These are phyloP conservation scores for Ascochyta koolunga DNA, from an alignment of 2,329 filamentous ascomycete species.

Conservation along the genomic window DNA sequence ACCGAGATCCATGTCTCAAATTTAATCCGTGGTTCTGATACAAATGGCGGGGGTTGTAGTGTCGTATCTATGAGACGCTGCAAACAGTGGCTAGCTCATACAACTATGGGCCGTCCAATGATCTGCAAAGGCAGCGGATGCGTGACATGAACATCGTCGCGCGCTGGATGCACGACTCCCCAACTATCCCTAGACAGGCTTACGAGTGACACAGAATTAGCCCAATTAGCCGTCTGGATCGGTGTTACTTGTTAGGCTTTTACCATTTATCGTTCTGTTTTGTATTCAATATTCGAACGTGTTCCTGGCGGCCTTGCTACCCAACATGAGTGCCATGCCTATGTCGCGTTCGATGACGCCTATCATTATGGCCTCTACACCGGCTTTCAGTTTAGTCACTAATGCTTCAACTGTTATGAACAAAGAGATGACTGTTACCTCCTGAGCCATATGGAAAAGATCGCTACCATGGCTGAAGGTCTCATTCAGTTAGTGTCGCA, in stretches of 20 bases:
- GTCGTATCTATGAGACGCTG: too few relatives aligned
- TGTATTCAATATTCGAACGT: slow-evolving; percentile 2
- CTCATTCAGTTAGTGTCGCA: slow-evolving; percentile 46
- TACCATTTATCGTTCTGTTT: neutral
- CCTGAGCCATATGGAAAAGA: slow-evolving; percentile 29
- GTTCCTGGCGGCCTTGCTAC: neutral
- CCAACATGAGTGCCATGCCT: neutral
- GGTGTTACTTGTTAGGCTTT: neutral
- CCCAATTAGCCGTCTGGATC: neutral
- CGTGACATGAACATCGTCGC: too few relatives aligned
- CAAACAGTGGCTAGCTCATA: too few relatives aligned
- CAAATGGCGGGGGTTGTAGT: too few relatives aligned
- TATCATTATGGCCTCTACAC: slow-evolving; percentile 25
- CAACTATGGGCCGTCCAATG: too few relatives aligned
- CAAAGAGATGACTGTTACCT: neutral
- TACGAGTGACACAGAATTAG: too few relatives aligned
- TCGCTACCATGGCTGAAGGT: slow-evolving; percentile 42
- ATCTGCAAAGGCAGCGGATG: too few relatives aligned
- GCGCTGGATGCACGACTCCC: too few relatives aligned
- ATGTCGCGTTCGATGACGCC: slow-evolving; percentile 18
- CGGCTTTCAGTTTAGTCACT: slow-evolving; percentile 14
- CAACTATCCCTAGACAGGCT: too few relatives aligned
- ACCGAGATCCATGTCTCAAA: too few relatives aligned
- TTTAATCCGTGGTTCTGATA: too few relatives aligned
- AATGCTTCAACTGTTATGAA: neutral